Base-by-base conservation (phyloP, 352 stramenopile species). In the Globisporangium acanthophoron region DNA sequence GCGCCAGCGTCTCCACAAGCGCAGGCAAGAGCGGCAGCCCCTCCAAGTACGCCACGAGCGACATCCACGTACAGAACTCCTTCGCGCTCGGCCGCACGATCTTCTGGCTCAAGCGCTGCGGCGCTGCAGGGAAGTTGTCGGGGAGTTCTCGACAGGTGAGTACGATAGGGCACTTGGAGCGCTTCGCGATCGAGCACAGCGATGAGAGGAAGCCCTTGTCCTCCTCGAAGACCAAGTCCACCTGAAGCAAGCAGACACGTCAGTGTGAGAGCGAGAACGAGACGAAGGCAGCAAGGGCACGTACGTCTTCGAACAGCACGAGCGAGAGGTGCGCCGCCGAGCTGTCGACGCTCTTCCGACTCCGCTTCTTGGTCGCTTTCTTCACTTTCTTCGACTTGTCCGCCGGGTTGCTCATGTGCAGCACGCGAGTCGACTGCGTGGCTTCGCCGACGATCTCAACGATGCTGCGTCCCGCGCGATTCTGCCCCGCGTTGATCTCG, bases 261-360 rank as follows among this genome's bases (percentile, higher is more conserved):
- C 15, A 41, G 52, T 18, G 29, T 0, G 18, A 43, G 33, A 35
- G 12, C 21, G 21, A 54, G 43, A 35, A 49, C 21, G 4, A 61
- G 16, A 21, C 52, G 27, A 20, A 44, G 29, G 50, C 6, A 54
- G 33, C 24, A 48, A 43, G 9, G 1, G 18, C 6, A 73, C 71
- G 53, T 65, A 81, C 81, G 55, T 94, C 84, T 69, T 94, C 84
- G 57, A 94, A 91, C 3, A 94, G 66, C n/a, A 94, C 80, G 39
- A 94, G 74, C 24, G 84, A 92, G 21, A 88, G 66, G 8, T 86
- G 77, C 13, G 80, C 76, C 8, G 70, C 65, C 43, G 63, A 27
- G 71, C 48, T 35, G 27, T 62, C 73, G n/a, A 80, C 50, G 11
- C 73, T 81, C 53, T 66, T 69, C 12, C 71, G 73, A 18, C 63